Percentiles rank a stretch among this genome's conserved stretches.
Evolutionary conservation across 305 asterid species (phyloP).

Genomic region (Fraxinus paxiana): DNA sequence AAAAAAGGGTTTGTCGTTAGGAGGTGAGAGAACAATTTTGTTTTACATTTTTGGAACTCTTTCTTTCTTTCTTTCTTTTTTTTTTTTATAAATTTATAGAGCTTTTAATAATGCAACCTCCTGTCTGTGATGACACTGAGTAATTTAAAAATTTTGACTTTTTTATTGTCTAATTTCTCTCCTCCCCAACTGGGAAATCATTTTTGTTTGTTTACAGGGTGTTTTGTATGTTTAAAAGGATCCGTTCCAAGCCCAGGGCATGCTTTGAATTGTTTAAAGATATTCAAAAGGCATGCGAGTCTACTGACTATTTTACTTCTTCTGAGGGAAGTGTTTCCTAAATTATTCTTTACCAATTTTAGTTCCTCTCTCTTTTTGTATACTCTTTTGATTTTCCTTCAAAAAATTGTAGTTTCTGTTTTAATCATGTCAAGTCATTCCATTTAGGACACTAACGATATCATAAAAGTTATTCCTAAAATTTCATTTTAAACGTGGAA

Average conservation of each 20-base stretch:
- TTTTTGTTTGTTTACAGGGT: neutral
- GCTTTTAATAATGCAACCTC: slow-evolving; percentile 43
- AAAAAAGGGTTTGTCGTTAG: slow-evolving; percentile 3
- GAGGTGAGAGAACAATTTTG: slow-evolving; percentile 45
- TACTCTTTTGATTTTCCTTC: neutral
- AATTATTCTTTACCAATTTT: neutral
- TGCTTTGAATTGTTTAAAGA: neutral
- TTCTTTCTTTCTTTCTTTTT: neutral
- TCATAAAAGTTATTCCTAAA: neutral
- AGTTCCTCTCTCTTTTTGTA: neutral
- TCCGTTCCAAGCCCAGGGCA: neutral
- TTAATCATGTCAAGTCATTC: neutral
- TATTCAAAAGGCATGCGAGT: neutral
- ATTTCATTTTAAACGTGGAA: neutral
- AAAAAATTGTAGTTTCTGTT: neutral
- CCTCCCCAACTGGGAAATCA: neutral
- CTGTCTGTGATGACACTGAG: slow-evolving; percentile 10
- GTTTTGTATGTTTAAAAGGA: neutral
- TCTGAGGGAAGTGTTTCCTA: neutral
- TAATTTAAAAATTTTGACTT: neutral
- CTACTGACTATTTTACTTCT: neutral
- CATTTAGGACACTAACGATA: neutral
- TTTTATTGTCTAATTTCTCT: neutral
- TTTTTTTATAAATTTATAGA: slow-evolving; percentile 25
- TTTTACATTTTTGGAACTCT: slow-evolving; percentile 1